Evolutionary conservation across 139 green algal species (phyloP).

Genomic region (Chlamydomonas sp.): DNA sequence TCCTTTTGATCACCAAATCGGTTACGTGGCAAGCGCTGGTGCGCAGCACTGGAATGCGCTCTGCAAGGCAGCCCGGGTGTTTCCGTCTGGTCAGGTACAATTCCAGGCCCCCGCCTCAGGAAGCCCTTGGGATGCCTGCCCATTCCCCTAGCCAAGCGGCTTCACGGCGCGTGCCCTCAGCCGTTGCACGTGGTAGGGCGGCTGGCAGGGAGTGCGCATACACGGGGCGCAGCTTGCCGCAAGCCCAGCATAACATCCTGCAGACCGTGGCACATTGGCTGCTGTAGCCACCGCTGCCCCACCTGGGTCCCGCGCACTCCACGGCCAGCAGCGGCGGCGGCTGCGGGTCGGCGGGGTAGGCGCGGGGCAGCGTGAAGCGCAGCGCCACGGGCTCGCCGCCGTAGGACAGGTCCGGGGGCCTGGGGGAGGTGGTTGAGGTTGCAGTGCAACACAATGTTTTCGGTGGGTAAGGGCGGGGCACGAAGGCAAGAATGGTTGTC

Average conservation of each 20-base stretch:
- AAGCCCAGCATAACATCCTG: neutral
- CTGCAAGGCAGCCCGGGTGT: too few relatives aligned
- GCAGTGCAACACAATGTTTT: too few relatives aligned
- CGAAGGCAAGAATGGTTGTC: too few relatives aligned
- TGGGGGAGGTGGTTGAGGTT: neutral
- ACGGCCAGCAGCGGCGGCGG: neutral
- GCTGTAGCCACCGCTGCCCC: neutral
- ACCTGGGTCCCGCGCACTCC: constrained; percentile 1
- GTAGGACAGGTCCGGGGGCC: neutral
- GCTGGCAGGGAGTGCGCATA: neutral
- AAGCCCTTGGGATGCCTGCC: too few relatives aligned
- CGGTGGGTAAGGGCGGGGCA: too few relatives aligned
- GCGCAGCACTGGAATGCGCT: too few relatives aligned
- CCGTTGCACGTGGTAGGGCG: neutral
- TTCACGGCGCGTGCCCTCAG: neutral
- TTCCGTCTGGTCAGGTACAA: too few relatives aligned
- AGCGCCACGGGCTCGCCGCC: constrained; percentile 9
- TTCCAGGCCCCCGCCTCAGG: too few relatives aligned
- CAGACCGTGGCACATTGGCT: neutral
- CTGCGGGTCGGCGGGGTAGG: neutral
- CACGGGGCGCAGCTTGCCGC: neutral
- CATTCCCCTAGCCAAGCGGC: neutral
- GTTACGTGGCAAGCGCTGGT: too few relatives aligned
- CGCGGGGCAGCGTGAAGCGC: constrained; percentile 20
- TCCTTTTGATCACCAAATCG: too few relatives aligned